Evolutionary conservation across 192 early-diverging fungal genomes (phyloP).

Genomic region (Umbelopsis isabellina): DNA sequence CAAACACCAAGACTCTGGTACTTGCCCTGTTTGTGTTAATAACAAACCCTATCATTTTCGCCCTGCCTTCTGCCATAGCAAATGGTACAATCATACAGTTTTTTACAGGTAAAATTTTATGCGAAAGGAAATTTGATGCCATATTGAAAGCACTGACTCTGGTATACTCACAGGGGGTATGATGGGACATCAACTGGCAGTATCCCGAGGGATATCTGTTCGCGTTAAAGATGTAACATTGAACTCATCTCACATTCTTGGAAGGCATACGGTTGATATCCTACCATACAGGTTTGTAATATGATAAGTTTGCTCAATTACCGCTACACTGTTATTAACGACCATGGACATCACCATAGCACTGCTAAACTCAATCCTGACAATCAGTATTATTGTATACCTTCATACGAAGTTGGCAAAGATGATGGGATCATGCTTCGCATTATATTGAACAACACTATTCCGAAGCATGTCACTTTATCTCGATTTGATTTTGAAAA

Average conservation of each 20-base stretch:
- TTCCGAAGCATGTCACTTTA: slow-evolving; percentile 32
- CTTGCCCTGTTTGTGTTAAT: slow-evolving; percentile 5
- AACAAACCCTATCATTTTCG: slow-evolving; percentile 31
- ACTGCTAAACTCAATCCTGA: slow-evolving; percentile 51
- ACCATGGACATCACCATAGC: slow-evolving; percentile 23
- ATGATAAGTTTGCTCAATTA: not conserved
- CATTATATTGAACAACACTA: slow-evolving; percentile 46
- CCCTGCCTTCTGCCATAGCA: slow-evolving; percentile 14
- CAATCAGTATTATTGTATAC: slow-evolving; percentile 50
- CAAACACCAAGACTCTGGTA: slow-evolving; percentile 32
- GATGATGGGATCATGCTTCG: slow-evolving; percentile 33
- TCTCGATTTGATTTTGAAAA: slow-evolving; percentile 41
- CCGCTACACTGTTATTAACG: not conserved
- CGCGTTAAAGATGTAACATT: slow-evolving; percentile 40
- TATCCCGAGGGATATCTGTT: slow-evolving; percentile 35
- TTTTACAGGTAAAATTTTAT: not conserved
- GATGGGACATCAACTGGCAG: slow-evolving; percentile 36
- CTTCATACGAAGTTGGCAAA: slow-evolving; percentile 31
- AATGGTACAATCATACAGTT: slow-evolving; percentile 5
- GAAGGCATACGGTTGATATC: slow-evolving; percentile 49
- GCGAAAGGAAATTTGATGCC: not conserved
- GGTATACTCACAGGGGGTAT: slow-evolving; percentile 22
- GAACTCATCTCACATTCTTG: slow-evolving; percentile 46
- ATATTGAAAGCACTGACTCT: not conserved
- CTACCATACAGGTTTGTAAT: slow-evolving; percentile 43